Percentiles rank a stretch among this genome's conserved stretches.
These are phyloP conservation scores for Aphanocladium album DNA, from an alignment of 2,329 filamentous ascomycete genomes.

Conservation along the genomic window DNA sequence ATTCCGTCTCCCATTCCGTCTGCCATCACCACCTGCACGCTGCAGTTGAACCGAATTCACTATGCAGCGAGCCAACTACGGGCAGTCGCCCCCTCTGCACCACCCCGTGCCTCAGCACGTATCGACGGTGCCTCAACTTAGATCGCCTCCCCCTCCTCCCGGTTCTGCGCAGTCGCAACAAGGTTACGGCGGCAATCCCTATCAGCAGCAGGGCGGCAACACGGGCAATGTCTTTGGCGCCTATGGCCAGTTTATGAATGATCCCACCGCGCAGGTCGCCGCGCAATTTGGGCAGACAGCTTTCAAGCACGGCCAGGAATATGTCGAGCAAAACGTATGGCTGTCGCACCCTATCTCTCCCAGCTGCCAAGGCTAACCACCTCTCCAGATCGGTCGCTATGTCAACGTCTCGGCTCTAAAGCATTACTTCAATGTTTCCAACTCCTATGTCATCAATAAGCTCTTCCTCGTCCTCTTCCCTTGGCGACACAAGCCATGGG, in stretches of 20 bases:
- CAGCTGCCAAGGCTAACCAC: not conserved
- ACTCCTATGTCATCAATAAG: conserved; percentile 93
- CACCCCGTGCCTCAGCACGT: conserved; percentile 98
- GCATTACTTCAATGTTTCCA: conserved; percentile 99
- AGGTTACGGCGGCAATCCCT: conserved; percentile 65
- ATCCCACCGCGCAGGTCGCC: conserved; percentile 90
- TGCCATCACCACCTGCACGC: conserved; percentile 6
- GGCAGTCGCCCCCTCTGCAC: conserved; percentile 88
- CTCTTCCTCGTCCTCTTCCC: conserved; percentile 91
- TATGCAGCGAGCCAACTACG: conserved; percentile 85
- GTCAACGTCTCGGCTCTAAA: conserved; percentile 91
- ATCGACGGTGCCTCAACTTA: conserved; percentile 92
- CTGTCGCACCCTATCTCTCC: not conserved
- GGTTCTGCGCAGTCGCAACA: conserved; percentile 62
- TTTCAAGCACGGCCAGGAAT: conserved; percentile 86
- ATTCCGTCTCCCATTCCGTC: not conserved
- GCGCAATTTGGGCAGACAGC: conserved; percentile 91
- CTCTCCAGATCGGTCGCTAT: conserved; percentile 52
- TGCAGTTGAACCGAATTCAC: conserved; percentile 22
- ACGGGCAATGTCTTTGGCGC: conserved; percentile 57
- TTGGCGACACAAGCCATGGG: conserved; percentile 97
- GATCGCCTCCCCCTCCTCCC: conserved; percentile 82
- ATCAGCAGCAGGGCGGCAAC: conserved; percentile 59
- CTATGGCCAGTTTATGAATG: conserved; percentile 92
- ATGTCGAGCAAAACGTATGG: conserved; percentile 88